Conservation (phyloP, 768 basidiomycete genomes). For the Termitomyces sp. region DNA sequence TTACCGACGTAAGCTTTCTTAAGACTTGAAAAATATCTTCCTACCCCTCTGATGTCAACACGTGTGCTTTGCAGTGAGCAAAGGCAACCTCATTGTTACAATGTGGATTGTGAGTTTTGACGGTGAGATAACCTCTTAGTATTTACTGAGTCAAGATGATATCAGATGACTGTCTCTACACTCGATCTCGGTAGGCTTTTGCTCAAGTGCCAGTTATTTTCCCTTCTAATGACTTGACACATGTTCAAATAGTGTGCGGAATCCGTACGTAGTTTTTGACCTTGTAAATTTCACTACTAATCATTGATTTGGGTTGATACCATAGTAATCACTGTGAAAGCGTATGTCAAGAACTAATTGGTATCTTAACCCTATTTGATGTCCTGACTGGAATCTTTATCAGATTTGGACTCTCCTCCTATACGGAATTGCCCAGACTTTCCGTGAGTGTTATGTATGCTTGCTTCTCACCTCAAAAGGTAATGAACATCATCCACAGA, state of each 20-base stretch:
- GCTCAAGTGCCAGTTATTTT: neutral
- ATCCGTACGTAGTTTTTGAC: slow-evolving; percentile 23
- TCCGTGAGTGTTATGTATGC: slow-evolving; percentile 25
- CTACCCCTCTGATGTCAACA: neutral
- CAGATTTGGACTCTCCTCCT: slow-evolving; percentile 36
- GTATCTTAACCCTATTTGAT: neutral
- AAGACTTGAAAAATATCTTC: neutral
- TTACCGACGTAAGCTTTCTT: slow-evolving; percentile 37
- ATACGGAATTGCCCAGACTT: slow-evolving; percentile 29
- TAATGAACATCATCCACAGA: slow-evolving; percentile 24
- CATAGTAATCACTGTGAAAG: slow-evolving; percentile 48
- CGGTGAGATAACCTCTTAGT: neutral
- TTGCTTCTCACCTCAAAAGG: neutral
- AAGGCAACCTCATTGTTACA: slow-evolving; percentile 36
- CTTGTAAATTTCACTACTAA: neutral
- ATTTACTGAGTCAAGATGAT: neutral
- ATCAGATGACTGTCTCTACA: slow-evolving; percentile 32
- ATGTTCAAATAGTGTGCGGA: slow-evolving; percentile 25
- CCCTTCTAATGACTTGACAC: neutral
- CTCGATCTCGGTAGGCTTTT: slow-evolving; percentile 39
- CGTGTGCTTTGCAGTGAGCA: slow-evolving; percentile 32
- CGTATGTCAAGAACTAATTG: slow-evolving; percentile 28
- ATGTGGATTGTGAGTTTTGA: slow-evolving; percentile 39
- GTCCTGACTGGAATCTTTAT: slow-evolving; percentile 10
- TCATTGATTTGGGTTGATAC: neutral